Conservation (phyloP, 2,329 filamentous ascomycete species). For the Colletotrichum godetiae region DNA sequence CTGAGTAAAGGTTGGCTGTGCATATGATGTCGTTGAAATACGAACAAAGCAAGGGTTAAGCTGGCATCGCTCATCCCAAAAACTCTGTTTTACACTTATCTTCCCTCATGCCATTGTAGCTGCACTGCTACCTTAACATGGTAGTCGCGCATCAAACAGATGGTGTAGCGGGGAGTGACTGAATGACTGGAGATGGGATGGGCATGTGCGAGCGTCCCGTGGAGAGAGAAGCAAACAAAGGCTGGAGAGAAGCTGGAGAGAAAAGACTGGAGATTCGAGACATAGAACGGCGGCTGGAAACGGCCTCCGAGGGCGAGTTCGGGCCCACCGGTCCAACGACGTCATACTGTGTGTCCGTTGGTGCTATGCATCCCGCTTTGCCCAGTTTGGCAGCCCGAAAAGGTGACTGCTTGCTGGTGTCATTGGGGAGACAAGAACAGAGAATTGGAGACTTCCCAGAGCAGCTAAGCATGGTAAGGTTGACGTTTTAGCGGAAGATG, state of each 20-base stretch:
- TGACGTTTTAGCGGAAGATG: background rate
- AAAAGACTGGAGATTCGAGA: background rate
- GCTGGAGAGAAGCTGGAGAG: background rate
- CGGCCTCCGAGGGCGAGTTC: background rate
- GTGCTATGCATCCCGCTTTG: slow-evolving; percentile 19
- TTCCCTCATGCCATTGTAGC: background rate
- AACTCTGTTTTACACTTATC: background rate
- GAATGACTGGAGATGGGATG: slow-evolving; percentile 8
- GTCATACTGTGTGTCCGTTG: slow-evolving; percentile 12
- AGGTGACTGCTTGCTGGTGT: background rate
- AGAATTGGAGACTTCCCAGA: background rate
- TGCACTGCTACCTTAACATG: background rate
- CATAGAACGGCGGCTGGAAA: background rate
- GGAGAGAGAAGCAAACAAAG: background rate
- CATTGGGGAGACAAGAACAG: background rate
- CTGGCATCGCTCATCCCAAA: background rate
- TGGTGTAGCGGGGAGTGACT: background rate
- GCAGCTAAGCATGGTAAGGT: background rate
- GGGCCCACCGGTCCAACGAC: slow-evolving; percentile 16
- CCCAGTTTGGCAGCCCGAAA: slow-evolving; percentile 13
- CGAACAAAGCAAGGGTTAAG: background rate
- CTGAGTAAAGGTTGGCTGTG: background rate
- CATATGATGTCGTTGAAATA: background rate
- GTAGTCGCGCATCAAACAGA: background rate
- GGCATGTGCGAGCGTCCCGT: background rate